Conservation (phyloP, 805 yeast genomes). For the Saturnispora galanensis region DNA sequence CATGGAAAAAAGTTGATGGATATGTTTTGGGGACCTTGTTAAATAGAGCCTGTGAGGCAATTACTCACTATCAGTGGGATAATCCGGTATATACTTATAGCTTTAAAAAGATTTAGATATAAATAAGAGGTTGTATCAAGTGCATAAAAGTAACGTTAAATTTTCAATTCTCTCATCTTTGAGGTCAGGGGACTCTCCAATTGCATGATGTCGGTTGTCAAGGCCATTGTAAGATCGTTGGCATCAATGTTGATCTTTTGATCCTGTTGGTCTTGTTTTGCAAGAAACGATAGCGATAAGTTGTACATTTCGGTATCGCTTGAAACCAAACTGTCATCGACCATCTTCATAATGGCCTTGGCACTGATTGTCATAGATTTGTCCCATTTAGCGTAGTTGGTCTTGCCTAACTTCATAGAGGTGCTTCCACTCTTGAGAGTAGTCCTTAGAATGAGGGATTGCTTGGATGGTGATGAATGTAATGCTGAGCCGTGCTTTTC, state of each 20-base stretch:
- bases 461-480: slow-evolving; percentile 3
- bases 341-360: slow-evolving; percentile 29
- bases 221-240: slow-evolving; percentile 23
- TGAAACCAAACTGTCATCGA: slow-evolving; percentile 30
- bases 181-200: slow-evolving; percentile 4
- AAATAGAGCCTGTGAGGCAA: too few relatives aligned
- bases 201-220: slow-evolving; percentile 8
- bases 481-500: background rate
- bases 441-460: background rate
- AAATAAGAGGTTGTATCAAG: background rate
- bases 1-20: too few relatives aligned
- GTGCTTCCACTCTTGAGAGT: background rate
- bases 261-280: slow-evolving; percentile 7
- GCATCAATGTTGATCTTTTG: slow-evolving; percentile 21
- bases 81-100: too few relatives aligned
- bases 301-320: slow-evolving; percentile 26
- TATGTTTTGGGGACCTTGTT: too few relatives aligned
- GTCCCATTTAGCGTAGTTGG: slow-evolving; percentile 24
- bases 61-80: too few relatives aligned
- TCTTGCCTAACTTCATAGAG: slow-evolving; percentile 5
- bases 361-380: slow-evolving; percentile 30
- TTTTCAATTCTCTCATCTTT: slow-evolving; percentile 2
- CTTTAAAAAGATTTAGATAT: too few relatives aligned
- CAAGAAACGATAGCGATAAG: slow-evolving; percentile 15
- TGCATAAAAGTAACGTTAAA: background rate